Conservation (phyloP, 495 filamentous ascomycete species). For the Collariella sp. region DNA sequence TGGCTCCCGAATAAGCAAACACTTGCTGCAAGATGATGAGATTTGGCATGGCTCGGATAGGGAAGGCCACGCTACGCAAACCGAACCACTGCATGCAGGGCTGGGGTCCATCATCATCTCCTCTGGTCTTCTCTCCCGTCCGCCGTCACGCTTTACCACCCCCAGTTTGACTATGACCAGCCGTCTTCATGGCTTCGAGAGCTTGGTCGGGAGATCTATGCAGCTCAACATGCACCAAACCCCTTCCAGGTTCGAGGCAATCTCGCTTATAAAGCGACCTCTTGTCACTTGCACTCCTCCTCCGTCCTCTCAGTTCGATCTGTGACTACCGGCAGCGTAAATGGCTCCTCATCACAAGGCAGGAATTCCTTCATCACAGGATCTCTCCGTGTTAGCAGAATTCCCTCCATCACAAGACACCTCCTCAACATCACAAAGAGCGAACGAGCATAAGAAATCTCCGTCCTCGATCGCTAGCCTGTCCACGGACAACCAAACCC, state of each 20-base stretch:
- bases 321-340: not conserved
- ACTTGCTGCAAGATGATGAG: not conserved
- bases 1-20: not conserved
- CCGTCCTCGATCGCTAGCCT: slow-evolving; percentile 16
- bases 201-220: slow-evolving; percentile 13
- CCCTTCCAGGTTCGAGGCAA: not conserved
- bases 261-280: slow-evolving; percentile 2
- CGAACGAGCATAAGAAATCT: not conserved
- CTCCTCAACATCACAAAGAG: not conserved
- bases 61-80: not conserved
- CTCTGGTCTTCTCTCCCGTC: not conserved
- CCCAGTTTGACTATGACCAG: slow-evolving; percentile 14
- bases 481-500: slow-evolving; percentile 21
- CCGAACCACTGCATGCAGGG: not conserved
- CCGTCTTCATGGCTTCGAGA: slow-evolving; percentile 16
- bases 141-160: too few relatives aligned
- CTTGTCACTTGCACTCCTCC: not conserved
- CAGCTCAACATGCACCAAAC: not conserved
- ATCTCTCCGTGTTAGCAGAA: not conserved
- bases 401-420: not conserved
- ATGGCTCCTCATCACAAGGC: not conserved
- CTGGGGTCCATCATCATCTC: not conserved
- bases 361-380: too few relatives aligned
- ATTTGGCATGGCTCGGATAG: not conserved
- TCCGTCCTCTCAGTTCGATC: not conserved